Base-by-base conservation (phyloP, 352 stramenopile genomes). In the Globisporangium acanthophoron region DNA sequence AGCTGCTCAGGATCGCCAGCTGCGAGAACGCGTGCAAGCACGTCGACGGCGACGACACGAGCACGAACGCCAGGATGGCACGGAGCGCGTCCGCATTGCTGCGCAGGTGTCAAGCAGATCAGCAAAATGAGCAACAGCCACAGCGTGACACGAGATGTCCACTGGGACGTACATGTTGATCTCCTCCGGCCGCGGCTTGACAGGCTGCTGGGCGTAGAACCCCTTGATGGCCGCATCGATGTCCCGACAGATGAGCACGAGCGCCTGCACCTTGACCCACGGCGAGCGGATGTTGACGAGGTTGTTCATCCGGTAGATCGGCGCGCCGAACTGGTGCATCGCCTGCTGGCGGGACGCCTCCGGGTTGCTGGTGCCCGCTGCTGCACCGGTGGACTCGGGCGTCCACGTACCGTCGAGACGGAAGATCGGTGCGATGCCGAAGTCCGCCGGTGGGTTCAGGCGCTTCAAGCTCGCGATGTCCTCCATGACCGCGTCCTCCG, bases 1-100 rank as follows among this genome's bases (percentile, higher is more conserved):
- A 88, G 59, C 78, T 77, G 15, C 78, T 72, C 1, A 91, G 56
- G 20, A 91, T 59, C 33, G 71, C 76, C 9, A 91, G 62, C 48
- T 89, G 80, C 9, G 80, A 85, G 54, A 75, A 80, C 24, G 78
- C 47, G 48, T 87, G 78, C 9, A 65, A 56, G 21, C 74, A 80
- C 2, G 67, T 68, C 8, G 66, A 71, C 9, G 76, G 74, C 11
- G 80, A 66, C 5, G 74, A 69, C 3, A 71, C 71, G 12, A 89
- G 57, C 24, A 87, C 47, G 51, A 91, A 89, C 45, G 70, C 71
- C 9, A 91, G 66, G 51, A 89, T 50, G 12, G 71, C 57, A 0
- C 64, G 67, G 44, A 89, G 52, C 35, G 87, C 76, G 8, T 80
- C 70, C 0, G 80, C 70, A 15, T 73, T 70, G 39, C 73, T 83